Percentiles rank a stretch among this genome's conserved stretches.
Evolutionary conservation across 2,329 filamentous ascomycete species (phyloP).

Genomic region (Colletotrichum sublineola): DNA sequence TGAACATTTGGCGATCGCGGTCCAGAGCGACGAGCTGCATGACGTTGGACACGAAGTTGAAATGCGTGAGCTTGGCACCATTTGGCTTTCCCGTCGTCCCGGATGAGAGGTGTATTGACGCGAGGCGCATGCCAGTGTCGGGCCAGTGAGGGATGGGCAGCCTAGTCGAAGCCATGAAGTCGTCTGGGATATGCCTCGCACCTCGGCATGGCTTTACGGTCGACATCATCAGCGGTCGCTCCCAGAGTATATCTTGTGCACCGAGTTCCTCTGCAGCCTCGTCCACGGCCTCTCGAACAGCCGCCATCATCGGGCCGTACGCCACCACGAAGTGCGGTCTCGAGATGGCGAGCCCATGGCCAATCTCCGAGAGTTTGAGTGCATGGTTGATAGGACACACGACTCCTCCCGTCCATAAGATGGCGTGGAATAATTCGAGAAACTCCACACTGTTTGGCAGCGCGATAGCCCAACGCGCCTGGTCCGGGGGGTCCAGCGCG

Average conservation of each 20-base stretch:
- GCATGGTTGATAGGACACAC: constrained; percentile 57
- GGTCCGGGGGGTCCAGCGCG: constrained; percentile 50
- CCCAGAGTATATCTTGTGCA: constrained; percentile 50
- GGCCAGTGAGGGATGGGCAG: constrained; percentile 54
- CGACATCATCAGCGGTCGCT: constrained; percentile 52
- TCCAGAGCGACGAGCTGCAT: constrained; percentile 55
- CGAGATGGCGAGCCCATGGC: constrained; percentile 57
- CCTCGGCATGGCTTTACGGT: constrained; percentile 47
- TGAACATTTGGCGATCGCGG: constrained; percentile 48
- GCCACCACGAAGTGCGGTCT: constrained; percentile 57
- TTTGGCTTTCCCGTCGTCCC: constrained; percentile 94
- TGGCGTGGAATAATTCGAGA: constrained; percentile 57
- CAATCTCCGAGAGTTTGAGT: constrained; percentile 55
- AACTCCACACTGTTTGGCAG: constrained; percentile 61
- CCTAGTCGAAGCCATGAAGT: constrained; percentile 49
- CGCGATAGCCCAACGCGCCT: constrained; percentile 57
- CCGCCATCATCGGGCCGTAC: constrained; percentile 51
- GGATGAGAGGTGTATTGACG: constrained; percentile 55
- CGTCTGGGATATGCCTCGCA: constrained; percentile 50
- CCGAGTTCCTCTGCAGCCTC: constrained; percentile 48
- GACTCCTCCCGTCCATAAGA: constrained; percentile 57
- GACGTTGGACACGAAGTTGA: constrained; percentile 82
- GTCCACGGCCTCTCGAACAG: constrained; percentile 51
- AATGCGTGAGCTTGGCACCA: constrained; percentile 88
- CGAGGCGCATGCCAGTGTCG: constrained; percentile 52